phyloP scores from a whole-genome alignment of 345 rosid species.

The Syzygium grande region DNA sequence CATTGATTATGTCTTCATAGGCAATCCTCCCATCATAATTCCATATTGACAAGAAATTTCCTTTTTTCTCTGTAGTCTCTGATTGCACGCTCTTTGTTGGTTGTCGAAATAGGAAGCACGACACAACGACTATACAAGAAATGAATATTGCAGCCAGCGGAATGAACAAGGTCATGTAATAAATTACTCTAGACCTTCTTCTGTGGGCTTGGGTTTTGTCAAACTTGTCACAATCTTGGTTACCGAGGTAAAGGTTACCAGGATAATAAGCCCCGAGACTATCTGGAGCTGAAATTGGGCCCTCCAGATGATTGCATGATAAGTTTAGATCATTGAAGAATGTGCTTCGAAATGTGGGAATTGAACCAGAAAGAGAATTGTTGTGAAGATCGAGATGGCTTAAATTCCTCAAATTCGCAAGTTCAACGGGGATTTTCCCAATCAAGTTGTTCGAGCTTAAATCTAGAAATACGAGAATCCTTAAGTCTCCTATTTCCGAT shows the following conservation, averaged over 20 bases:
- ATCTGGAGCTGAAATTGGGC: background rate
- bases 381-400: background rate
- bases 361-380: background rate
- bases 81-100: too few relatives aligned
- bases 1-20: constrained; percentile 8
- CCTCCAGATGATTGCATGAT: background rate
- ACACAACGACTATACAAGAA: fast-evolving
- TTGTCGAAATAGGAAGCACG: fast-evolving
- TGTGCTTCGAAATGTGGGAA: background rate
- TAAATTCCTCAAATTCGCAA: fast-evolving
- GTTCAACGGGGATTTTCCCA: background rate
- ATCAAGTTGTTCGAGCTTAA: background rate
- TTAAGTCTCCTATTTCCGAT: background rate
- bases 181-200: background rate
- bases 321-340: background rate
- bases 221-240: background rate
- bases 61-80: background rate
- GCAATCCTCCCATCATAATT: constrained; percentile 6
- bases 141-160: fast-evolving
- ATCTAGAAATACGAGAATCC: fast-evolving
- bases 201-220: background rate
- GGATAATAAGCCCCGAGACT: fast-evolving
- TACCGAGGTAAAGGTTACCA: fast-evolving
- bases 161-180: fast-evolving
- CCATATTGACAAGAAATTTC: background rate